These are phyloP conservation scores for Agaricus blazei DNA, from an alignment of 768 basidiomycete genomes.

Conservation along the genomic window DNA sequence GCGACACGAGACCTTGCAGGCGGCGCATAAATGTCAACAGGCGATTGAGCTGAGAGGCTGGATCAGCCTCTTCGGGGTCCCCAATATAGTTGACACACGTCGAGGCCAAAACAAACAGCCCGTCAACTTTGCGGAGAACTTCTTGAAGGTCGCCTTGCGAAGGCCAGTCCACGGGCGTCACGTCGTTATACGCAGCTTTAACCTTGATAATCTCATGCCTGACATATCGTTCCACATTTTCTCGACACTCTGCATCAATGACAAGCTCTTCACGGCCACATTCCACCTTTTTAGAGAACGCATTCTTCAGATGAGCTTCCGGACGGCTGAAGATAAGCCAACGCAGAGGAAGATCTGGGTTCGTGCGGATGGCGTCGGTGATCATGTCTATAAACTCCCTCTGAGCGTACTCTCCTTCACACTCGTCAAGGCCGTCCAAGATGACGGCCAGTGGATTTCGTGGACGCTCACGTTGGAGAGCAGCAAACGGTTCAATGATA, in stretches of 20 bases:
- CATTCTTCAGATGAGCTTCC: not conserved
- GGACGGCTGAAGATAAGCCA: conserved; percentile 1
- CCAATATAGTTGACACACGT: not conserved
- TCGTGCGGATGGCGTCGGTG: not conserved
- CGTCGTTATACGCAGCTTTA: not conserved
- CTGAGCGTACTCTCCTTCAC: not conserved
- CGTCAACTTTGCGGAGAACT: not conserved
- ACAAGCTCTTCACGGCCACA: not conserved
- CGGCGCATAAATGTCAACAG: not conserved
- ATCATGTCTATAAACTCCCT: not conserved
- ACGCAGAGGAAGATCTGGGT: not conserved
- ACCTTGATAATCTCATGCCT: not conserved
- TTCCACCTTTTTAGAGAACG: not conserved
- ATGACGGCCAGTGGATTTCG: not conserved
- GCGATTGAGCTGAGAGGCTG: not conserved
- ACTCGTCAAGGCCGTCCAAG: conserved; percentile 7
- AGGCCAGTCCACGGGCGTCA: not conserved
- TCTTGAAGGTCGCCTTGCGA: not conserved
- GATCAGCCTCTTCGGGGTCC: not conserved
- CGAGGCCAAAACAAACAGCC: not conserved
- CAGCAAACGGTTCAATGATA: conserved; percentile 1
- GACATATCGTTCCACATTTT: not conserved
- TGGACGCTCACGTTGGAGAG: not conserved
- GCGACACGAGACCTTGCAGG: not conserved
- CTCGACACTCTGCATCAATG: not conserved